Conservation (phyloP, 192 early-diverging fungal genomes). For the Linnemannia hyalina region DNA sequence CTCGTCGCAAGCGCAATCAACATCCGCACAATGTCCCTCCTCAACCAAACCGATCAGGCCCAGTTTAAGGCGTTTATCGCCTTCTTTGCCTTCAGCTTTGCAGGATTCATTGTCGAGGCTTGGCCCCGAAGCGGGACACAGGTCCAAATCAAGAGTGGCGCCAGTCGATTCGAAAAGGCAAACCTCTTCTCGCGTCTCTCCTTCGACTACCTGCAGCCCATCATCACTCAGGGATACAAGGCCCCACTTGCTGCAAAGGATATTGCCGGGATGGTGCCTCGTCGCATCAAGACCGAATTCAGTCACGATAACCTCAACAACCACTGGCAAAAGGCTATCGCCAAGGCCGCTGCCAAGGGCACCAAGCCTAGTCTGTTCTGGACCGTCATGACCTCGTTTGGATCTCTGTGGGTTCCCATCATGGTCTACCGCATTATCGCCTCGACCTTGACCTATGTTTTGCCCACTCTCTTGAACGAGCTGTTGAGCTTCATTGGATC, state of each 20-base stretch:
- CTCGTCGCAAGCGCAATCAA: slow-evolving; percentile 42
- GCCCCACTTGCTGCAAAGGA: slow-evolving; percentile 32
- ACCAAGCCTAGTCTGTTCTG: slow-evolving; percentile 30
- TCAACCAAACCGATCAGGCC: slow-evolving; percentile 9
- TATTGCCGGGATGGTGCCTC: slow-evolving; percentile 42
- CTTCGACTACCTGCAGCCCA: slow-evolving; percentile 48
- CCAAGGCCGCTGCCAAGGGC: slow-evolving; percentile 19
- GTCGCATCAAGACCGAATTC: slow-evolving; percentile 36
- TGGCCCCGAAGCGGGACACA: slow-evolving; percentile 41
- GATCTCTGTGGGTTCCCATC: slow-evolving; percentile 26
- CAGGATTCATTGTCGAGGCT: slow-evolving; percentile 43
- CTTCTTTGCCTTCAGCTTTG: slow-evolving; percentile 36
- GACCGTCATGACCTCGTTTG: slow-evolving; percentile 29
- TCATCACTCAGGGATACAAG: slow-evolving; percentile 46
- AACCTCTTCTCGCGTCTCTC: slow-evolving; percentile 42
- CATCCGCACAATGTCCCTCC: slow-evolving; percentile 43
- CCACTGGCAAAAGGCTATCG: slow-evolving; percentile 24
- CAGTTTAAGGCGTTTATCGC: slow-evolving; percentile 41
- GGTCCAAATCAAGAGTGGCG: slow-evolving; percentile 20
- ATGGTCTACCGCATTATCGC: slow-evolving; percentile 38
- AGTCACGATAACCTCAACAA: slow-evolving; percentile 22
- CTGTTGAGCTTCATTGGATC: slow-evolving; percentile 48
- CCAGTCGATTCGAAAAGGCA: slow-evolving; percentile 45
- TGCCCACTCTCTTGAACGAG: slow-evolving; percentile 37
- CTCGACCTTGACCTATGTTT: slow-evolving; percentile 41